A percentile compares a stretch with the other conserved stretches of the same genome.
These are phyloP conservation scores for Aegilops speltoides DNA, from an alignment of 176 grass and related monocot genomes.

Conservation along the genomic window DNA sequence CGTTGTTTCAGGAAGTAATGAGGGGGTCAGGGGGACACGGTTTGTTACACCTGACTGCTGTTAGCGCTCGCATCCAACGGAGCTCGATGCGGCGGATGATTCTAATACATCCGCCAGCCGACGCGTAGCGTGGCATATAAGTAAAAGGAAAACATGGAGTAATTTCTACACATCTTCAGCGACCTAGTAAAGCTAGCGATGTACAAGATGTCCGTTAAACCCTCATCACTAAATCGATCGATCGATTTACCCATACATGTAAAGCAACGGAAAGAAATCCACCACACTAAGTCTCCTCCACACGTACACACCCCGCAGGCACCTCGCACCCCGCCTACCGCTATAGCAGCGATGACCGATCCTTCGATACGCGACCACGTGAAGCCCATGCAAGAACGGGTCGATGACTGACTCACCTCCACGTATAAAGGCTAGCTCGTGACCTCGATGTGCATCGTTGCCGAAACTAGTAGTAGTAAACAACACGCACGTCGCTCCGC, in stretches of 20 bases:
- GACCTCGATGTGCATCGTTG: not conserved
- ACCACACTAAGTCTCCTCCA: slow-evolving; percentile 38
- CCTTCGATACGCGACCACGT: slow-evolving; percentile 7
- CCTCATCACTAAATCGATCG: not conserved
- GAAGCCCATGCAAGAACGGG: slow-evolving; percentile 10
- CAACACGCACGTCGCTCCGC: not conserved
- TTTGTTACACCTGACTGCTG: too few species aligned
- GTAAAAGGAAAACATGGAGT: too few species aligned
- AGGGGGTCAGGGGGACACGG: too few species aligned
- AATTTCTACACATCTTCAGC: too few species aligned
- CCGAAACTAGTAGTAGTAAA: slow-evolving; percentile 23
- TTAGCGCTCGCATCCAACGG: too few species aligned
- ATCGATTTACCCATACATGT: not conserved
- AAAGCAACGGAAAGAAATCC: slow-evolving; percentile 32
- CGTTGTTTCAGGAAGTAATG: too few species aligned
- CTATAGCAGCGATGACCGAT: too few species aligned
- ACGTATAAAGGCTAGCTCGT: slow-evolving; percentile 27
- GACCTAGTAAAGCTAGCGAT: too few species aligned
- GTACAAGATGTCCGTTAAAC: slow-evolving; percentile 14
- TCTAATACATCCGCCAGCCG: too few species aligned
- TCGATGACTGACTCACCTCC: slow-evolving; percentile 34
- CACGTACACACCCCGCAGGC: not conserved
- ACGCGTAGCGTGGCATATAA: too few species aligned
- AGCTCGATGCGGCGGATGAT: too few species aligned
- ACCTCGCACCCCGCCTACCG: too few species aligned